phyloP scores from a whole-genome alignment of 805 yeast genomes.

The Suhomyces faveliae region DNA sequence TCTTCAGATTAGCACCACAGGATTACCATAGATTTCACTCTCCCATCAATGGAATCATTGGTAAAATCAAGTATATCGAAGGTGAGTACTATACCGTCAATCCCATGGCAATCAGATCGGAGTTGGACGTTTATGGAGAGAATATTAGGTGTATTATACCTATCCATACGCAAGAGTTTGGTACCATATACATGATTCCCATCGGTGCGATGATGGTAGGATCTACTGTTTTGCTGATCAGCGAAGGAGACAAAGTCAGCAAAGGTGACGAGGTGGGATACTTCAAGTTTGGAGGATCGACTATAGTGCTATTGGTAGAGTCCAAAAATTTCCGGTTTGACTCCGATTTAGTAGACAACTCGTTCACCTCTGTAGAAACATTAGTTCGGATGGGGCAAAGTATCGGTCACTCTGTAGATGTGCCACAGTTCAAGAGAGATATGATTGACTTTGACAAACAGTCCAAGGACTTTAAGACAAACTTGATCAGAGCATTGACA shows the following conservation, averaged over 20 bases:
- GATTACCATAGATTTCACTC: slow-evolving; percentile 93
- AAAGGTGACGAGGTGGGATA: slow-evolving; percentile 89
- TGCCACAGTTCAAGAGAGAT: slow-evolving; percentile 49
- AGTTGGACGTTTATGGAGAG: slow-evolving; percentile 89
- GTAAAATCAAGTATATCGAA: slow-evolving; percentile 63
- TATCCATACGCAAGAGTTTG: slow-evolving; percentile 72
- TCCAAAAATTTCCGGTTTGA: slow-evolving; percentile 57
- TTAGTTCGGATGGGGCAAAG: slow-evolving; percentile 88
- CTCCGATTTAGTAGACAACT: slow-evolving; percentile 67
- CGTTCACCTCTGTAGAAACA: slow-evolving; percentile 72
- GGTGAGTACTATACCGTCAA: slow-evolving; percentile 96
- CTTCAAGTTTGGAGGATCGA: slow-evolving; percentile 95
- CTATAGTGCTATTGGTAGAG: slow-evolving; percentile 68
- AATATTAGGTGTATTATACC: slow-evolving; percentile 79
- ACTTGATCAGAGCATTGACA: slow-evolving; percentile 56
- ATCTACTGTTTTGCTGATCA: slow-evolving; percentile 69
- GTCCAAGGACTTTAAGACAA: slow-evolving; percentile 45
- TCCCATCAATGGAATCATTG: slow-evolving; percentile 76
- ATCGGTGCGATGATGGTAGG: slow-evolving; percentile 99
- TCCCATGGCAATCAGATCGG: slow-evolving; percentile 93
- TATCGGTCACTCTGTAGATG: slow-evolving; percentile 67
- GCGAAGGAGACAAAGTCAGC: slow-evolving; percentile 53
- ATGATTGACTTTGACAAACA: slow-evolving; percentile 46
- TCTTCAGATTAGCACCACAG: slow-evolving; percentile 93
- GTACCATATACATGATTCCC: slow-evolving; percentile 71